Conservation (phyloP, 192 early-diverging fungal species). For the Borealophlyctis nickersoniae region DNA sequence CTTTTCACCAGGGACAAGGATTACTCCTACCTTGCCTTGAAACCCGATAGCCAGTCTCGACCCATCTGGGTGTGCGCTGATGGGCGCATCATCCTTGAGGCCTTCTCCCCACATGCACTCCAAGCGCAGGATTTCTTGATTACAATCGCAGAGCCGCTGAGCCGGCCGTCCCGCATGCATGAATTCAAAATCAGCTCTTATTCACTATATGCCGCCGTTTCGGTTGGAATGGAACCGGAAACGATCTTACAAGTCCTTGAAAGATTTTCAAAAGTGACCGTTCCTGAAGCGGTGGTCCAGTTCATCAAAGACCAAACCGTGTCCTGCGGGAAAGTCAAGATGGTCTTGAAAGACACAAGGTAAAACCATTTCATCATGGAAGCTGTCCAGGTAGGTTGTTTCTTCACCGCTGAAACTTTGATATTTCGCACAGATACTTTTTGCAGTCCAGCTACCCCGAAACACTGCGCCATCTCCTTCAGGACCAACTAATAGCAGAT, state of each 20-base stretch:
- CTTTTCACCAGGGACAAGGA: constrained; percentile 9
- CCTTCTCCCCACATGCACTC: constrained; percentile 88
- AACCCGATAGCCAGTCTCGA: constrained; percentile 78
- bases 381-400: no score
- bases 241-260: constrained; percentile 90
- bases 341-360: constrained; percentile 91
- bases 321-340: constrained; percentile 96
- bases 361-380: no score
- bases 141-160: constrained; percentile 91
- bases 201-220: constrained; percentile 96
- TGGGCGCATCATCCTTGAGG: constrained; percentile 92
- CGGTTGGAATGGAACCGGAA: constrained; percentile 91
- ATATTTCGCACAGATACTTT: constrained; percentile 66
- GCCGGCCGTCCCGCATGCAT: constrained; percentile 61
- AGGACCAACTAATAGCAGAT: constrained; percentile 69
- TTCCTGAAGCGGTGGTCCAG: constrained; percentile 75
- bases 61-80: constrained; percentile 92
- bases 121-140: constrained; percentile 96
- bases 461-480: constrained; percentile 77
- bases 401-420: no score
- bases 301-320: constrained; percentile 84
- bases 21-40: constrained; percentile 51
- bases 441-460: constrained; percentile 92
- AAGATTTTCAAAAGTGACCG: constrained; percentile 65
- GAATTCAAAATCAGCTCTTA: constrained; percentile 96